phyloP scores from a whole-genome alignment of 2,329 filamentous ascomycete genomes.

The Cercospora sojina region DNA sequence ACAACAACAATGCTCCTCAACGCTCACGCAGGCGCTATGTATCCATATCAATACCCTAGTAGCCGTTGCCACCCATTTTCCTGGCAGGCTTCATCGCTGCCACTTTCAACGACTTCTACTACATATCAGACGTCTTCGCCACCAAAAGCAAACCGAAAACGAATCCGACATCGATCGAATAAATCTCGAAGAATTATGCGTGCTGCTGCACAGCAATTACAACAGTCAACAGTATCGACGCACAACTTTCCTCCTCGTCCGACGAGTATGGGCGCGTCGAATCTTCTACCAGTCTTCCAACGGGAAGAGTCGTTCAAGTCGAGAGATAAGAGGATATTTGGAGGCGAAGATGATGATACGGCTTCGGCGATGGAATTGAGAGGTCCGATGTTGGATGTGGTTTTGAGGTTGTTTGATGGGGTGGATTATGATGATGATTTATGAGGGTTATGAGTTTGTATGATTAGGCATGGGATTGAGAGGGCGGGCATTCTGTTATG shows the following conservation, averaged over 20 bases:
- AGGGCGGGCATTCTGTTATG: too few species aligned
- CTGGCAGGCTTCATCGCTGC: neutral
- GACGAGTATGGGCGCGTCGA: conserved; percentile 12
- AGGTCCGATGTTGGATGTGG: conserved; percentile 49
- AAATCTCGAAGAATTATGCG: neutral
- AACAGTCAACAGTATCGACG: neutral
- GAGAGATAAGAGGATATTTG: conserved; percentile 42
- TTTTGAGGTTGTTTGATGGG: conserved; percentile 48
- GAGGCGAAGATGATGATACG: conserved; percentile 44
- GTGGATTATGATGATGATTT: conserved; percentile 43
- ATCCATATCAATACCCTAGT: neutral
- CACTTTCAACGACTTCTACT: neutral
- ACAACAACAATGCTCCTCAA: neutral
- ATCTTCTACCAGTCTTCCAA: neutral
- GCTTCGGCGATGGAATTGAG: conserved; percentile 37
- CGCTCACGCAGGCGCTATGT: neutral
- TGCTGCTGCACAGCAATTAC: neutral
- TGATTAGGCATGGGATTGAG: too few species aligned
- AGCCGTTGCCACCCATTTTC: neutral
- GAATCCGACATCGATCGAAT: conserved; percentile 6
- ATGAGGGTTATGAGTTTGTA: neutral
- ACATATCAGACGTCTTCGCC: too few species aligned
- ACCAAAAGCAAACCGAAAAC: conserved; percentile 7
- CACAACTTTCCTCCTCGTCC: neutral
- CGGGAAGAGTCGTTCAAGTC: neutral